Conservation (phyloP, 768 basidiomycete species). For the Chalciporus pseudorubinellus region DNA sequence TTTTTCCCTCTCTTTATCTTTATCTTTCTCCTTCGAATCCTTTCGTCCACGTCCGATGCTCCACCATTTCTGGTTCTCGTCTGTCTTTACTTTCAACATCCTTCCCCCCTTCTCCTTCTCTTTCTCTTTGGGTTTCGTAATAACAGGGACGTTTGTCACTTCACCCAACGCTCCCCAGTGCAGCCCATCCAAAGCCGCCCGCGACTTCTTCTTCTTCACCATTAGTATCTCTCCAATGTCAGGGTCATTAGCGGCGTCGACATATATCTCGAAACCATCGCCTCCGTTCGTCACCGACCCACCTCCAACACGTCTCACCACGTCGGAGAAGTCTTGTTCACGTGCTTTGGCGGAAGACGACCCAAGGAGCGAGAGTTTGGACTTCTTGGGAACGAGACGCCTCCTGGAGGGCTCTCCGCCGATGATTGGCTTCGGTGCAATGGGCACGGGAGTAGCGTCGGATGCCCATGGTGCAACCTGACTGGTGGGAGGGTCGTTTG, state of each 20-base stretch:
- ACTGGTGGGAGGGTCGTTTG: slow-evolving; percentile 37
- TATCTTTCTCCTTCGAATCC: slow-evolving; percentile 65
- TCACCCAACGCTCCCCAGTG: slow-evolving; percentile 59
- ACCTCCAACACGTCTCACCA: slow-evolving; percentile 48
- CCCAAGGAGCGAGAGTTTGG: slow-evolving; percentile 53
- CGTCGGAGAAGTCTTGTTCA: slow-evolving; percentile 57
- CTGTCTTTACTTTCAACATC: slow-evolving; percentile 40
- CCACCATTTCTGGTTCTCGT: slow-evolving; percentile 74
- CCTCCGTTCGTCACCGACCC: slow-evolving; percentile 23
- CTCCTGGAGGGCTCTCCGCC: slow-evolving; percentile 32
- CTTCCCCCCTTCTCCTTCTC: slow-evolving; percentile 38
- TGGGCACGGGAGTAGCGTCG: slow-evolving; percentile 15
- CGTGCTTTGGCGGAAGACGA: slow-evolving; percentile 29
- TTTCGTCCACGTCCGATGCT: slow-evolving; percentile 73
- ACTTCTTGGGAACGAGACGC: slow-evolving; percentile 71
- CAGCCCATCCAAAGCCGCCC: slow-evolving; percentile 55
- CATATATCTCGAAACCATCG: slow-evolving; percentile 68
- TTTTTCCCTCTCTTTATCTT: slow-evolving; percentile 39
- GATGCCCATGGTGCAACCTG: slow-evolving; percentile 21
- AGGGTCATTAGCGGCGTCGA: slow-evolving; percentile 62
- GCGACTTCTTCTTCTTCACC: slow-evolving; percentile 74
- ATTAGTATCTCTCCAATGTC: slow-evolving; percentile 69
- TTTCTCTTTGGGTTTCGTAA: slow-evolving; percentile 10
- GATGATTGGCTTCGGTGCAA: slow-evolving; percentile 28
- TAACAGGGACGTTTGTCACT: slow-evolving; percentile 52